These are phyloP conservation scores for Cryptosporidium sp. DNA, from an alignment of 169 alveolate genomes.

Conservation along the genomic window DNA sequence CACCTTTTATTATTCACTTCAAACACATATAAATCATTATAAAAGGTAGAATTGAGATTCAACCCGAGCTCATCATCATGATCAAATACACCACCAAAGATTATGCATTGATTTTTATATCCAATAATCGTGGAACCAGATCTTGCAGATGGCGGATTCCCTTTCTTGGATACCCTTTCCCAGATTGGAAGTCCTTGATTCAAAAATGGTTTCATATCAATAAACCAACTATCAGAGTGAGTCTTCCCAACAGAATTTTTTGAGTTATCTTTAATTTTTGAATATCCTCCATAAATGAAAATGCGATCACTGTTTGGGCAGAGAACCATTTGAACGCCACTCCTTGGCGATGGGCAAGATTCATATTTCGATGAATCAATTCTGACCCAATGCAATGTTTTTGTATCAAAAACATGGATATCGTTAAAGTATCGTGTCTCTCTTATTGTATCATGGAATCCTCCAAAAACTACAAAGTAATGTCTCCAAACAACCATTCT, in stretches of 20 bases:
- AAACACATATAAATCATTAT: constrained; percentile 83
- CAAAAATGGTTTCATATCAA: constrained; percentile 84
- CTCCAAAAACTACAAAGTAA: constrained; percentile 90
- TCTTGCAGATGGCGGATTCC: constrained; percentile 77
- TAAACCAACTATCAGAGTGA: constrained; percentile 87
- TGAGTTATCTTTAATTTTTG: constrained; percentile 85
- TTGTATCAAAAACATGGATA: constrained; percentile 79
- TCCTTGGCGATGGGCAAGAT: constrained; percentile 63
- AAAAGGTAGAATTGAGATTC: constrained; percentile 81
- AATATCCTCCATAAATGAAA: constrained; percentile 90
- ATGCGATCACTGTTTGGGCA: constrained; percentile 70
- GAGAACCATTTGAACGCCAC: constrained; percentile 69
- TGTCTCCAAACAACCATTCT: constrained; percentile 91
- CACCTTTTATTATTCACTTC: constrained; percentile 80
- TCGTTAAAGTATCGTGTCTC: constrained; percentile 89
- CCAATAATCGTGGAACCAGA: constrained; percentile 83
- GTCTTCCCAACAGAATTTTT: constrained; percentile 86
- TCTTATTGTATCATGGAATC: constrained; percentile 88
- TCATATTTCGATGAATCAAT: constrained; percentile 53
- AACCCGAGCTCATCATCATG: constrained; percentile 85
- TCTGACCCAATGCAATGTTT: constrained; percentile 50
- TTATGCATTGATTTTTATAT: constrained; percentile 82
- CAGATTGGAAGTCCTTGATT: constrained; percentile 38
- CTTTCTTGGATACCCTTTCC: constrained; percentile 62
- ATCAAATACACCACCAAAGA: constrained; percentile 92